A percentile compares a stretch with the other conserved stretches of the same genome.
These are phyloP conservation scores for Russula earlei DNA, from an alignment of 768 basidiomycete genomes.

Conservation along the genomic window DNA sequence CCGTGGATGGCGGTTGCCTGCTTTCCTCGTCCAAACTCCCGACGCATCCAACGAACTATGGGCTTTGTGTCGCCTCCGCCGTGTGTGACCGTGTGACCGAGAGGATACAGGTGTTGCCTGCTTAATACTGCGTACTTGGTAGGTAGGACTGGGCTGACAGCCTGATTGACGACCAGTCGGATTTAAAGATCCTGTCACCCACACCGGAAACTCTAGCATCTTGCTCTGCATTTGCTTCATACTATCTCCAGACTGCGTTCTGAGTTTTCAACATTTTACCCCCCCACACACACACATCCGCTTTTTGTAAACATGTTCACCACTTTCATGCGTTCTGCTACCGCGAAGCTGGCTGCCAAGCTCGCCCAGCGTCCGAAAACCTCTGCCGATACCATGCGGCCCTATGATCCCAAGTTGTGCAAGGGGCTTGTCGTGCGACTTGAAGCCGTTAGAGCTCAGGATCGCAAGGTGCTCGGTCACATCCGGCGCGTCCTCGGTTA, in stretches of 20 bases:
- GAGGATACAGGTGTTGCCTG: no score
- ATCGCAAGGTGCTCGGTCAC: background rate
- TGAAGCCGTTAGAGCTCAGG: background rate
- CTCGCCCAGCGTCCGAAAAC: background rate
- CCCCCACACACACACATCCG: background rate
- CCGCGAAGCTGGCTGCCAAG: background rate
- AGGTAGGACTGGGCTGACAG: no score
- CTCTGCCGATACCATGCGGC: background rate
- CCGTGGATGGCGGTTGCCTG: no score
- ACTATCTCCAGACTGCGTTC: no score
- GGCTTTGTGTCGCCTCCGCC: no score
- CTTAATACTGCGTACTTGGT: no score
- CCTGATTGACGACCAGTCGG: no score
- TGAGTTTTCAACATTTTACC: background rate
- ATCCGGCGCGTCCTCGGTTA: background rate
- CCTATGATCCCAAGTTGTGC: background rate
- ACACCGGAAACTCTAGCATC: background rate
- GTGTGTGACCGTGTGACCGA: no score
- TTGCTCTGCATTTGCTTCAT: background rate
- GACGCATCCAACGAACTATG: no score
- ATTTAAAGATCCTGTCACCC: no score
- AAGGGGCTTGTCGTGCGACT: background rate
- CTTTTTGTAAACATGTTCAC: conserved; percentile 1
- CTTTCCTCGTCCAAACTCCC: no score
- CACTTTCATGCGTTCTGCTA: background rate